Percentiles rank a stretch among this genome's conserved stretches.
phyloP scores from a whole-genome alignment of 1,284 basidiomycete genomes.

The Somion occarium region DNA sequence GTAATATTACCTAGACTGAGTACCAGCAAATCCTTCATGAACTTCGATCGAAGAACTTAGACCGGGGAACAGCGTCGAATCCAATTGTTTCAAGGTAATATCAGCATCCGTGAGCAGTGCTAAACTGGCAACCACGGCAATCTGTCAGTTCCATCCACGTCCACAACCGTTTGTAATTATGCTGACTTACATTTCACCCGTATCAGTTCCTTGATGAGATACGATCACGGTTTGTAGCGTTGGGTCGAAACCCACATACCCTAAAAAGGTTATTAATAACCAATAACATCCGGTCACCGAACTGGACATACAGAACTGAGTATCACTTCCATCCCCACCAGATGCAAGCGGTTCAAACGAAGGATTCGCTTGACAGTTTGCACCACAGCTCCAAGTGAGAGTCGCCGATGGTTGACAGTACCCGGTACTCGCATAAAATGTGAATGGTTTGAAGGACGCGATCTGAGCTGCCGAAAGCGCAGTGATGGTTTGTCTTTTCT shows the following conservation, averaged over 20 bases:
- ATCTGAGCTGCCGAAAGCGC: constrained; percentile 39
- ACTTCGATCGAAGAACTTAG: constrained; percentile 42
- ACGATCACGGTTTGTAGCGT: constrained; percentile 40
- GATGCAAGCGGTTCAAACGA: constrained; percentile 51
- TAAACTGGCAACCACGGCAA: constrained; percentile 31
- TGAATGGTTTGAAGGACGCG: constrained; percentile 44
- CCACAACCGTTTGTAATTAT: neutral
- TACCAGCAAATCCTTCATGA: constrained; percentile 52
- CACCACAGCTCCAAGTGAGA: constrained; percentile 54
- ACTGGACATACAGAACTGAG: constrained; percentile 41
- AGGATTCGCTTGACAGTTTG: constrained; percentile 45
- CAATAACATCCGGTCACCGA: too few species aligned
- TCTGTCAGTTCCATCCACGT: neutral
- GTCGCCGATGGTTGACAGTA: constrained; percentile 46
- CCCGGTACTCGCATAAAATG: constrained; percentile 49
- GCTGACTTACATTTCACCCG: constrained; percentile 37
- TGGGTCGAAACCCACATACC: constrained; percentile 46
- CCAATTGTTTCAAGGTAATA: constrained; percentile 34
- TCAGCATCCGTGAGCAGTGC: constrained; percentile 51
- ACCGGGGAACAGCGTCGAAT: constrained; percentile 54
- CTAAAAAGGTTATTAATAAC: constrained; percentile 11
- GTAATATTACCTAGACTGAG: constrained; percentile 48
- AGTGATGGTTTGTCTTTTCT: constrained; percentile 29
- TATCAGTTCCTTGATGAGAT: constrained; percentile 49
- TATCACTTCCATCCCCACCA: constrained; percentile 50